Conservation (phyloP, 257 asterid genomes). For the Nicotiana attenuata region DNA sequence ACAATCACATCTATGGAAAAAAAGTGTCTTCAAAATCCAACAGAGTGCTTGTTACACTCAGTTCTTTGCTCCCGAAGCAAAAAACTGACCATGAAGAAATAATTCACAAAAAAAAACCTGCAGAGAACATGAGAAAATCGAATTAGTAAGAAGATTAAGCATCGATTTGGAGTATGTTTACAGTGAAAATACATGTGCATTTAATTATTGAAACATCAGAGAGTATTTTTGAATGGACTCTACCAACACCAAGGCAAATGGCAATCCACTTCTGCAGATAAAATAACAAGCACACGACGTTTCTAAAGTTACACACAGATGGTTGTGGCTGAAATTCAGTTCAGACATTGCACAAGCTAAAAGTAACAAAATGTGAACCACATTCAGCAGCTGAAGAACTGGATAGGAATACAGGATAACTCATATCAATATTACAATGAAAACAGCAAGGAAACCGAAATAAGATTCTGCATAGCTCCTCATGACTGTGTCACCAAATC, state of each 20-base stretch:
- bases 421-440: neutral
- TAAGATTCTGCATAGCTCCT: neutral
- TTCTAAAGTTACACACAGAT: neutral
- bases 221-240: neutral
- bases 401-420: neutral
- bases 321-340: neutral
- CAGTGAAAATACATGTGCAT: neutral
- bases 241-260: neutral
- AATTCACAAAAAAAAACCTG: constrained; percentile 6
- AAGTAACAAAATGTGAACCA: constrained; percentile 6
- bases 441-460: neutral
- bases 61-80: neutral
- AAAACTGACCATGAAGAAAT: neutral
- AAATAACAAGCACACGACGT: neutral
- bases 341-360: neutral
- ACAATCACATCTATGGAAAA: neutral
- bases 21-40: neutral
- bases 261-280: neutral
- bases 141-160: neutral
- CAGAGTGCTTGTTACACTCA: neutral
- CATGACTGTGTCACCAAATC: neutral
- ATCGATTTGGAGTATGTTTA: neutral
- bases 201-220: neutral
- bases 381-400: neutral
- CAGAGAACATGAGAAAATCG: constrained; percentile 1